phyloP scores from a whole-genome alignment of 2,329 filamentous ascomycete genomes.

The Xylariales sp. region DNA sequence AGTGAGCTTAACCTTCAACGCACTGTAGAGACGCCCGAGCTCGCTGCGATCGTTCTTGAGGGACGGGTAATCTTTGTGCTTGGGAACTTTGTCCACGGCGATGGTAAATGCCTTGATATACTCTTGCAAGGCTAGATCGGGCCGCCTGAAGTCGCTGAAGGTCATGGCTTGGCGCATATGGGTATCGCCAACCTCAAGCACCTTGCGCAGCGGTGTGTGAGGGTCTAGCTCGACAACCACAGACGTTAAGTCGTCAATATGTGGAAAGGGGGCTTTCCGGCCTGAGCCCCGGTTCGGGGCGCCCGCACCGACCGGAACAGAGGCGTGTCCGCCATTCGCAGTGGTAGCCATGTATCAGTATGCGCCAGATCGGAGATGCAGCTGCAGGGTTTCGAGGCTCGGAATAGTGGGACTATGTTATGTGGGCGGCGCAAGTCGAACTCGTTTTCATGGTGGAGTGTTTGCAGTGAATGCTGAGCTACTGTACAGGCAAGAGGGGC shows the following conservation, averaged over 20 bases:
- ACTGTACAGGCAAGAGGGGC: no score
- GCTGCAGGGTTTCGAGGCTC: no score
- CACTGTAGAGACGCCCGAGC: slow-evolving; percentile 41
- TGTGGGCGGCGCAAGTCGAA: no score
- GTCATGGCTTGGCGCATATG: slow-evolving; percentile 57
- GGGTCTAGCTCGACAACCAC: slow-evolving; percentile 41
- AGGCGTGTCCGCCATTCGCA: slow-evolving; percentile 9
- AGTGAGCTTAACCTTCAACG: slow-evolving; percentile 46
- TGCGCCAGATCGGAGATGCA: no score
- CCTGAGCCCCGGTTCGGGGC: slow-evolving; percentile 12
- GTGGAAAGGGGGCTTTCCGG: slow-evolving; percentile 36
- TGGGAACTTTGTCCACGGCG: slow-evolving; percentile 69
- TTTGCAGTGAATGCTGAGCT: no score
- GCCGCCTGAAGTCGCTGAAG: slow-evolving; percentile 57
- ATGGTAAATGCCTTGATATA: slow-evolving; percentile 82
- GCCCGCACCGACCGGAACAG: slow-evolving; percentile 3
- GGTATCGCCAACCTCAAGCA: slow-evolving; percentile 49
- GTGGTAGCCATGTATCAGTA: slow-evolving; percentile 16
- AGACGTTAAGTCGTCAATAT: slow-evolving; percentile 49
- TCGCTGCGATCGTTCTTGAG: slow-evolving; percentile 53
- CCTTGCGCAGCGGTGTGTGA: slow-evolving; percentile 46
- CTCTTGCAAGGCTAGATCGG: slow-evolving; percentile 75
- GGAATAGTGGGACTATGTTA: no score
- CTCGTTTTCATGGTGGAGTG: no score
- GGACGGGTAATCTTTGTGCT: slow-evolving; percentile 68